These are phyloP conservation scores for Mycena latifolia DNA, from an alignment of 768 basidiomycete genomes.

Conservation along the genomic window DNA sequence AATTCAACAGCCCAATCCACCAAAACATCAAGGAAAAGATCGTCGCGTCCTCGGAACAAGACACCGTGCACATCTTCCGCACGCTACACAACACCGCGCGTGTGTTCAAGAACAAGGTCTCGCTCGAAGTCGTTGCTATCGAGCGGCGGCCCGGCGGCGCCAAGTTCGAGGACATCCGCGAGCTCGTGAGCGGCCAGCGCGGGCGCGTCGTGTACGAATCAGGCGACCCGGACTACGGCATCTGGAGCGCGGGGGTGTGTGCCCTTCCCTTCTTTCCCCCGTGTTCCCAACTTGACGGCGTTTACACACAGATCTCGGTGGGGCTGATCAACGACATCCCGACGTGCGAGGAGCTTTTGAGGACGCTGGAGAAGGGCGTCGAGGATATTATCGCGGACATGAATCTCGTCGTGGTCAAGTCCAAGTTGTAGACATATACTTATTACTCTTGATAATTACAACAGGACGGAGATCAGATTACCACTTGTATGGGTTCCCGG, in stretches of 20 bases:
- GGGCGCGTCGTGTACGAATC: constrained; percentile 82
- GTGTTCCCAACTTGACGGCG: neutral
- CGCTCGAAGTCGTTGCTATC: constrained; percentile 86
- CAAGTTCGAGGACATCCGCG: constrained; percentile 86
- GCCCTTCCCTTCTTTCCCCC: neutral
- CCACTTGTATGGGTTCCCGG: too few relatives aligned
- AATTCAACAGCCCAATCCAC: constrained; percentile 77
- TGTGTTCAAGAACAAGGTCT: constrained; percentile 89
- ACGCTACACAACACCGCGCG: constrained; percentile 86
- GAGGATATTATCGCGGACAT: constrained; percentile 73
- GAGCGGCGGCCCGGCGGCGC: constrained; percentile 87
- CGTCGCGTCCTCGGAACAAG: constrained; percentile 83
- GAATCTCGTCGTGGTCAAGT: constrained; percentile 48
- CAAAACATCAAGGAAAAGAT: constrained; percentile 93
- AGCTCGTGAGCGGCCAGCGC: constrained; percentile 80
- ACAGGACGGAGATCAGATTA: too few relatives aligned
- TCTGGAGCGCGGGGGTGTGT: constrained; percentile 77
- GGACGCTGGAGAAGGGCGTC: constrained; percentile 79
- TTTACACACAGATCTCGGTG: constrained; percentile 50
- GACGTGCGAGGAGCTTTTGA: constrained; percentile 79
- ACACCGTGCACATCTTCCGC: constrained; percentile 92
- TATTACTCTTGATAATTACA: too few relatives aligned
- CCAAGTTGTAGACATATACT: constrained; percentile 52
- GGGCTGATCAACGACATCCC: constrained; percentile 89
- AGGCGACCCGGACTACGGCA: constrained; percentile 89